phyloP scores from a whole-genome alignment of 73 alveolate species.

The Effrenium voratum region DNA sequence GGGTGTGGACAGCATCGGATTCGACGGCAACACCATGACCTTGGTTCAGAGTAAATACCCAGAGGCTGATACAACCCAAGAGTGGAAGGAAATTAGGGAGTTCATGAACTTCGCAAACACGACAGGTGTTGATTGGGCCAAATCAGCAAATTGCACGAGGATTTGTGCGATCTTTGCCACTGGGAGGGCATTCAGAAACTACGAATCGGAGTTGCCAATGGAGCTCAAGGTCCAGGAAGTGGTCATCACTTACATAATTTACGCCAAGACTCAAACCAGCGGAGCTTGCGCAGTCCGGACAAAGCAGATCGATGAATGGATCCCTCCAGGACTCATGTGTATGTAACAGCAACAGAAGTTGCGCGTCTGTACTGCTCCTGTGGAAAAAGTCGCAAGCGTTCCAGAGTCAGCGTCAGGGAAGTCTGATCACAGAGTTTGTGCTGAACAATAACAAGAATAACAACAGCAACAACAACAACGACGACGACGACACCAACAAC shows the following conservation, averaged over 20 bases:
- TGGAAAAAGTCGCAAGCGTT: background rate
- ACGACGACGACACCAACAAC: background rate
- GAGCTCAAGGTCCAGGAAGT: background rate
- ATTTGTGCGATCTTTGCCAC: conserved; percentile 19
- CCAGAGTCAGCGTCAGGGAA: background rate
- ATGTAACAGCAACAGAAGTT: background rate
- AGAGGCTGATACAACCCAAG: background rate
- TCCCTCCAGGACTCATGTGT: background rate
- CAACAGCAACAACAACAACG: background rate
- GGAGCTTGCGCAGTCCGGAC: background rate
- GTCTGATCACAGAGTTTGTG: too few species aligned
- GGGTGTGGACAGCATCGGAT: background rate
- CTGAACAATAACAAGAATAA: too few species aligned
- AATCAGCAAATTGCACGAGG: background rate
- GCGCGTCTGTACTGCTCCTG: background rate
- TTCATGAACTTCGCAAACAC: background rate
- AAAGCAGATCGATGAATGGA: background rate
- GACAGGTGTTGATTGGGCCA: background rate
- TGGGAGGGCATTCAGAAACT: background rate
- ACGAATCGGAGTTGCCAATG: background rate
- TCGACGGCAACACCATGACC: background rate
- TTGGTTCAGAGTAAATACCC: background rate
- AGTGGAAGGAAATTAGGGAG: background rate
- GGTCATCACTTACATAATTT: background rate
- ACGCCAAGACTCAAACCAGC: background rate